Conservation (phyloP, 73 alveolate genomes). For the Paramecium tetraurelia region DNA sequence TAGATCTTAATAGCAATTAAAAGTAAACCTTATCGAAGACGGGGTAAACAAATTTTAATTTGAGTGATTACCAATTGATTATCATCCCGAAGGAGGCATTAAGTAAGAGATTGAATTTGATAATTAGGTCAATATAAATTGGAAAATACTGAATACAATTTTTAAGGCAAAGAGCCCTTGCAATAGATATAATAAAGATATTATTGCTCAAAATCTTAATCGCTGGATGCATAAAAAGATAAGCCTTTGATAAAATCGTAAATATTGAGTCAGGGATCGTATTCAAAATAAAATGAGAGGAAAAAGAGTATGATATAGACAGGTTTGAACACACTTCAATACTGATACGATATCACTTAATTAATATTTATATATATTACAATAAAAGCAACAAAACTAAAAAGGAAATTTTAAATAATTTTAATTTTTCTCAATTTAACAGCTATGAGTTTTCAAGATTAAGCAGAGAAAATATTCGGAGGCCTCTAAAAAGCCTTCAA, state of each 20-base stretch:
- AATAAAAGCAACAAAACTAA: background rate
- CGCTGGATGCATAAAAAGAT: background rate
- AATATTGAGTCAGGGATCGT: constrained; percentile 1
- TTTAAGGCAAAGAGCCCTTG: background rate
- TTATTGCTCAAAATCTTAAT: background rate
- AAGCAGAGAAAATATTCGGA: constrained; percentile 11
- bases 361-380: background rate
- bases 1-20: background rate
- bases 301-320: constrained; percentile 7
- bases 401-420: background rate
- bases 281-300: background rate
- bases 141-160: background rate
- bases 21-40: constrained; percentile 7
- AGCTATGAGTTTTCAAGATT: constrained; percentile 21
- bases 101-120: background rate
- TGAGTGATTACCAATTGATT: background rate
- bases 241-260: background rate
- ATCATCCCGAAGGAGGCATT: background rate
- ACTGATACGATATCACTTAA: background rate
- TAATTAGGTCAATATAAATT: background rate
- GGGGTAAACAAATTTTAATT: background rate
- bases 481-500: background rate
- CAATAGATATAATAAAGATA: background rate
- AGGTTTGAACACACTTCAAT: background rate
- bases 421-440: background rate